Evolutionary conservation across 2,329 filamentous ascomycete species (phyloP).

Genomic region (Stachybotrys elegans): DNA sequence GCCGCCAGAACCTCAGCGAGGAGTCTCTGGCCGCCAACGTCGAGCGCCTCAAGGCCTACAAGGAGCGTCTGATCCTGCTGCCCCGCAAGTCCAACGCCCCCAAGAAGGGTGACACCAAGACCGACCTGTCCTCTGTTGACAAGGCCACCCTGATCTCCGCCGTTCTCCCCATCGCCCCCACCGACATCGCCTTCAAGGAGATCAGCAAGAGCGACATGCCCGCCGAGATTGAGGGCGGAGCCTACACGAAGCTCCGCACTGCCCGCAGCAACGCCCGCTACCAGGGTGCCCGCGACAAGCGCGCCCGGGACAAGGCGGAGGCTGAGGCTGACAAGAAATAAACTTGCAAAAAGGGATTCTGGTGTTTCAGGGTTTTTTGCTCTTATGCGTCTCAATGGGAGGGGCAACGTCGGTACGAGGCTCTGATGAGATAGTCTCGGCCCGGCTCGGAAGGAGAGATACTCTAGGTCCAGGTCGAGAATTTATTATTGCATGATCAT

Average conservation of each 20-base stretch:
- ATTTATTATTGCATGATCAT: conserved; percentile 36
- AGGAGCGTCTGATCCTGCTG: conserved; percentile 93
- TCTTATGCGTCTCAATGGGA: conserved; percentile 33
- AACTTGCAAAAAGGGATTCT: conserved; percentile 35
- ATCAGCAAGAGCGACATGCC: conserved; percentile 80
- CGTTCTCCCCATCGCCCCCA: conserved; percentile 68
- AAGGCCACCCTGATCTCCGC: conserved; percentile 42
- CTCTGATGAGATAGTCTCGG: conserved; percentile 28
- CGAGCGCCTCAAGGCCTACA: conserved; percentile 96
- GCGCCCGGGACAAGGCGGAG: conserved; percentile 80
- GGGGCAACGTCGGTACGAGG: conserved; percentile 32
- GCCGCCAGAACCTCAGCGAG: conserved; percentile 95
- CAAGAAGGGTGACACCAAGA: conserved; percentile 90
- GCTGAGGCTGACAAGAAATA: conserved; percentile 86
- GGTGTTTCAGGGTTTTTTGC: conserved; percentile 39
- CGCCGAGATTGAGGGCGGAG: conserved; percentile 71
- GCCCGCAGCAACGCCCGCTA: conserved; percentile 79
- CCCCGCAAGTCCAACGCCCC: conserved; percentile 89
- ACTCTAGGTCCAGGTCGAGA: conserved; percentile 36
- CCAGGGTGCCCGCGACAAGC: conserved; percentile 86
- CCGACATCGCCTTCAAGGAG: conserved; percentile 60
- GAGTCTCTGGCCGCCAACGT: conserved; percentile 94
- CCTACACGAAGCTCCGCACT: conserved; percentile 80
- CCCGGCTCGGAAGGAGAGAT: conserved; percentile 29
- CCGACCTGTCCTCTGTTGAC: conserved; percentile 67